Evolutionary conservation across 108 stramenopile genomes (phyloP).

Genomic region (Parmales sp.): DNA sequence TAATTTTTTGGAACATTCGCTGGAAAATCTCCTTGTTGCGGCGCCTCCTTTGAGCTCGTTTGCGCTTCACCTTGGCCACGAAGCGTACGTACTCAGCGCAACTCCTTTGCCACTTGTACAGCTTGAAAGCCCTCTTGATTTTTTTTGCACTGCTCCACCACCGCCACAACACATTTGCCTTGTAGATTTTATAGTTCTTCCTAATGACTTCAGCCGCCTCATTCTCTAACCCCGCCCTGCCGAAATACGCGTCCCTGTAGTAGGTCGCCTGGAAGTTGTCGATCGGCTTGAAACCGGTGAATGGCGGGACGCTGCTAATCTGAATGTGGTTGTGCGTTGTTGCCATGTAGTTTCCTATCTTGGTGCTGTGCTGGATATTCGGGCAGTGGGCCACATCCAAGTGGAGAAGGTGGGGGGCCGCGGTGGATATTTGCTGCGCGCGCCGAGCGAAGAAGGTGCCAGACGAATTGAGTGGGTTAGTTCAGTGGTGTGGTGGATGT

Average conservation of each 20-base stretch:
- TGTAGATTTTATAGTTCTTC: conserved; percentile 8
- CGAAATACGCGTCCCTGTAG: conserved; percentile 3
- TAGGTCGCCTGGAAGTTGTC: background rate
- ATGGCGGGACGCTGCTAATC: background rate
- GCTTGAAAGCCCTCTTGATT: conserved; percentile 3
- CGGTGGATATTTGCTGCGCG: background rate
- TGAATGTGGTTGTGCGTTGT: background rate
- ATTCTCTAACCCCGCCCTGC: background rate
- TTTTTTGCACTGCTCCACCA: conserved; percentile 4
- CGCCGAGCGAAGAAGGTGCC: too few species aligned
- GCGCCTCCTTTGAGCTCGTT: background rate
- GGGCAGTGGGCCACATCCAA: background rate
- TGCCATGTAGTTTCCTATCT: background rate
- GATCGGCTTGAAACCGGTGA: background rate
- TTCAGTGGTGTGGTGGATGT: too few species aligned
- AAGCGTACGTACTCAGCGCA: background rate
- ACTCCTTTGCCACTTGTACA: background rate
- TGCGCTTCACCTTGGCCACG: conserved; percentile 1
- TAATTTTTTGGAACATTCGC: background rate
- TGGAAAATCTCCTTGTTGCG: background rate
- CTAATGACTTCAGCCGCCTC: background rate
- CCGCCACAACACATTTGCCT: background rate
- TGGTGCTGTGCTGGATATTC: background rate
- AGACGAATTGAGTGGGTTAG: too few species aligned
- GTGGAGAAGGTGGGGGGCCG: background rate